Percentiles rank a stretch among this genome's conserved stretches.
Conservation (phyloP, 345 rosid genomes). For the Eucalyptus coolabah region DNA sequence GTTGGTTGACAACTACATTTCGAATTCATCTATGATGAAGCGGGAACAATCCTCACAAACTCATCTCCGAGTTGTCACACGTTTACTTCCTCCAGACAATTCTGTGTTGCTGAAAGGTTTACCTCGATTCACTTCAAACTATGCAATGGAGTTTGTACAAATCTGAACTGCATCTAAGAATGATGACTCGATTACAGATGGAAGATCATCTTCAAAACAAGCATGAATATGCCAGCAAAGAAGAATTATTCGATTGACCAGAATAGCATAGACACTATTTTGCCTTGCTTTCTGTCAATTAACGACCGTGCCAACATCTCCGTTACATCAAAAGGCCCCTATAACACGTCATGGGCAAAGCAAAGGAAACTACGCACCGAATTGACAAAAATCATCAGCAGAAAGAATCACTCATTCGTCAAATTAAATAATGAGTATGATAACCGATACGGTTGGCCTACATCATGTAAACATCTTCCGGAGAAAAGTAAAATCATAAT, state of each 20-base stretch:
- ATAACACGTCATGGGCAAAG: neutral
- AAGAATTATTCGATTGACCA: neutral
- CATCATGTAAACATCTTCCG: neutral
- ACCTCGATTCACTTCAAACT: neutral
- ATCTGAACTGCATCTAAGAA: neutral
- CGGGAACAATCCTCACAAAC: neutral
- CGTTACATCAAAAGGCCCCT: neutral
- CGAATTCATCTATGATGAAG: neutral
- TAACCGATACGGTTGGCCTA: neutral
- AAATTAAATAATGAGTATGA: neutral
- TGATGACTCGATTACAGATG: neutral
- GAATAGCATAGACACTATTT: neutral
- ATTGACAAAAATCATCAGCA: neutral
- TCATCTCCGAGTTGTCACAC: neutral
- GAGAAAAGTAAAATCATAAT: neutral
- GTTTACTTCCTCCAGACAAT: neutral
- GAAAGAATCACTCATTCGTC: neutral
- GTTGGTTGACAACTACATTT: neutral
- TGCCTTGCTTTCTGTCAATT: neutral
- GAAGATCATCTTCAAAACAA: neutral
- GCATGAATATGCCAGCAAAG: neutral
- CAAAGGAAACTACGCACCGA: neutral
- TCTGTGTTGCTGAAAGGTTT: neutral
- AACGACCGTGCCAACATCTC: neutral
- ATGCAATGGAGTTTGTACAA: neutral